Evolutionary conservation across 192 early-diverging fungal species (phyloP).

Genomic region (Linnemannia schmuckeri): DNA sequence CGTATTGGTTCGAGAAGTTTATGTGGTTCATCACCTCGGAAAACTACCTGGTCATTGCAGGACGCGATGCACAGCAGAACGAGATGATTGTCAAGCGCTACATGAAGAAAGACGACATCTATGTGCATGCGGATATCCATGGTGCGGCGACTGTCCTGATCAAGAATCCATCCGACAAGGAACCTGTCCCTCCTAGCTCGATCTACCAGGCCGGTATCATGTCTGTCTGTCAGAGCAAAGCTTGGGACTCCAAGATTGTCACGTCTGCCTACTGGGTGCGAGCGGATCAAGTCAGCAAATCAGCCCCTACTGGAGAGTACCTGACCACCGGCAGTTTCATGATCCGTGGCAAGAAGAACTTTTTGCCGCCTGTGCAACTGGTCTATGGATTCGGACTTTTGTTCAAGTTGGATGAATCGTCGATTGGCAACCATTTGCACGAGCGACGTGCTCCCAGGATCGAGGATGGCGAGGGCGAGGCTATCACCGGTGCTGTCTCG

Average conservation of each 20-base stretch:
- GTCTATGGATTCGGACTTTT: slow-evolving; percentile 97
- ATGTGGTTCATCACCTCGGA: slow-evolving; percentile 95
- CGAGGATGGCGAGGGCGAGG: slow-evolving; percentile 57
- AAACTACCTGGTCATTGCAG: slow-evolving; percentile 93
- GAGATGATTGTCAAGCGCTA: slow-evolving; percentile 87
- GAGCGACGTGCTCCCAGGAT: slow-evolving; percentile 68
- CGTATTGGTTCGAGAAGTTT: slow-evolving; percentile 99
- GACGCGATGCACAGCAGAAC: slow-evolving; percentile 93
- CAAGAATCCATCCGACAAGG: slow-evolving; percentile 77
- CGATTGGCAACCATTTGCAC: slow-evolving; percentile 79
- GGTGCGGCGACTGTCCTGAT: slow-evolving; percentile 92
- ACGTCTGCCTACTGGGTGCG: slow-evolving; percentile 96
- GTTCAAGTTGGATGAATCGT: slow-evolving; percentile 90
- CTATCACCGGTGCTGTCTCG: not conserved
- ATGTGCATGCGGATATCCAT: slow-evolving; percentile 94
- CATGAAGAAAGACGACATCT: slow-evolving; percentile 80
- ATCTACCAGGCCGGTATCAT: slow-evolving; percentile 95
- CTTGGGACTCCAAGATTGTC: slow-evolving; percentile 98
- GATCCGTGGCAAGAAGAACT: slow-evolving; percentile 95
- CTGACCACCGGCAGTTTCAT: slow-evolving; percentile 92
- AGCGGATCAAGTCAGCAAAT: slow-evolving; percentile 84
- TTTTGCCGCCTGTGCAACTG: slow-evolving; percentile 92
- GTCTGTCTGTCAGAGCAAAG: slow-evolving; percentile 93
- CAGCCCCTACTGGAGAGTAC: slow-evolving; percentile 92
- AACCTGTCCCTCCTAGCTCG: slow-evolving; percentile 87